phyloP scores from a whole-genome alignment of 371 early-diverging fungal genomes.

The Mortierella sp. region DNA sequence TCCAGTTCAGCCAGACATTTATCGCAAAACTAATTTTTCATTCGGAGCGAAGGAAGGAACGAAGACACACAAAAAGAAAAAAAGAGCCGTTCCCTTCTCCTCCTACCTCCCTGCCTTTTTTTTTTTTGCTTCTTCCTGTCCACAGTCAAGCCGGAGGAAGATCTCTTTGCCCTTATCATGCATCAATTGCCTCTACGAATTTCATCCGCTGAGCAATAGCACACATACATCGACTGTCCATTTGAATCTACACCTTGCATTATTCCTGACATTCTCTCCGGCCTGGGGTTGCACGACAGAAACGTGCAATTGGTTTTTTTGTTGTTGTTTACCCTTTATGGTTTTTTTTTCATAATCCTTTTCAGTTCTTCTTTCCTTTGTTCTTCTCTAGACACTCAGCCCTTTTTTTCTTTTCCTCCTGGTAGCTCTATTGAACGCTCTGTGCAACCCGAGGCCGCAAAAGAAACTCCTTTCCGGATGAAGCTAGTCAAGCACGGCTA shows the following conservation, averaged over 20 bases:
- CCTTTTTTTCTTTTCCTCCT: no score
- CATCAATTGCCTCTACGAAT: neutral
- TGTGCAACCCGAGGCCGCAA: no score
- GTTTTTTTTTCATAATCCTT: no score
- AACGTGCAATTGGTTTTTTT: no score
- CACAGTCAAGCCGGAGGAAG: neutral
- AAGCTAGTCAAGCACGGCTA: no score
- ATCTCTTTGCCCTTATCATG: neutral
- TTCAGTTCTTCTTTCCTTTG: no score
- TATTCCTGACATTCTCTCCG: neutral
- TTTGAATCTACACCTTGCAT: no score
- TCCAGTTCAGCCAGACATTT: neutral
- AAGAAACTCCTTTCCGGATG: no score
- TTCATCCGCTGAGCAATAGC: neutral
- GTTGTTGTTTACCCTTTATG: no score
- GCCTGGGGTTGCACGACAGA: neutral
- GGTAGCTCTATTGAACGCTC: no score
- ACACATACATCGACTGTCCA: no score
- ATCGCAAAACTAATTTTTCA: neutral
- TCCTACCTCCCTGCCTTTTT: neutral
- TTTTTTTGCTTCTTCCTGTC: neutral
- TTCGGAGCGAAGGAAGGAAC: constrained; percentile 30
- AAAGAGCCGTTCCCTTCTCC: constrained; percentile 10
- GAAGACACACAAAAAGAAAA: neutral
- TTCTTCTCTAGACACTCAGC: no score